Evolutionary conservation across 352 stramenopile genomes (phyloP).

Genomic region (Pythium apleroticum): DNA sequence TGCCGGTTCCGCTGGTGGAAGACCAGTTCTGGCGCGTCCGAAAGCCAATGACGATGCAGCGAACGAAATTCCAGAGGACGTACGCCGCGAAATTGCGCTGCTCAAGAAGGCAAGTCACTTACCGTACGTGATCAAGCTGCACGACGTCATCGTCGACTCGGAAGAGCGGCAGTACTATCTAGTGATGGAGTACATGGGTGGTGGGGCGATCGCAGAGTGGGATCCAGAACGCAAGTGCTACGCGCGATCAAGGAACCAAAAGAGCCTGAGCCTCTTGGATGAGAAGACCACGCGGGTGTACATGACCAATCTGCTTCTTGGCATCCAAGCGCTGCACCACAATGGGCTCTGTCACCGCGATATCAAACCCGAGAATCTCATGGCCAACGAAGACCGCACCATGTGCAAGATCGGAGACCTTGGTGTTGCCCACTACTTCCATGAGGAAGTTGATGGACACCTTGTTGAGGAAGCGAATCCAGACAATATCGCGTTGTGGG

Average conservation of each 20-base stretch:
- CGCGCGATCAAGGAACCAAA: slow-evolving; percentile 42
- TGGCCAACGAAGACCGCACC: slow-evolving; percentile 53
- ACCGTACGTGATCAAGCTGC: slow-evolving; percentile 60
- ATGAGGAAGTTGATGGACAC: slow-evolving; percentile 42
- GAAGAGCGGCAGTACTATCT: slow-evolving; percentile 62
- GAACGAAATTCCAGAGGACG: slow-evolving; percentile 46
- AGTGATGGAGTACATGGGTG: slow-evolving; percentile 87
- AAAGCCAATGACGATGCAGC: slow-evolving; percentile 4
- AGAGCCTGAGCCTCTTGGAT: slow-evolving; percentile 40
- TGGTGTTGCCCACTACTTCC: slow-evolving; percentile 78
- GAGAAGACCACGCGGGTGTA: slow-evolving; percentile 54
- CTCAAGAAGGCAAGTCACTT: slow-evolving; percentile 73
- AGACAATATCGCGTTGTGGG: slow-evolving; percentile 46
- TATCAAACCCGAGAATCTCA: slow-evolving; percentile 86
- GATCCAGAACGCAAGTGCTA: slow-evolving; percentile 67
- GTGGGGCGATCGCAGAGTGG: slow-evolving; percentile 76
- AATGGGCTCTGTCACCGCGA: slow-evolving; percentile 82
- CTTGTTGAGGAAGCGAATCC: slow-evolving; percentile 54
- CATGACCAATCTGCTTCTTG: slow-evolving; percentile 59
- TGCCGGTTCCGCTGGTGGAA: background rate
- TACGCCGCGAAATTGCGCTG: slow-evolving; percentile 71
- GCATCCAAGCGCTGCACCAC: slow-evolving; percentile 71
- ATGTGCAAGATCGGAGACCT: slow-evolving; percentile 83
- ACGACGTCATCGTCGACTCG: slow-evolving; percentile 76
- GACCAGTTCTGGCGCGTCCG: background rate